phyloP scores from a whole-genome alignment of 1,139 yeast species.

The Magnusiomyces magnusii region DNA sequence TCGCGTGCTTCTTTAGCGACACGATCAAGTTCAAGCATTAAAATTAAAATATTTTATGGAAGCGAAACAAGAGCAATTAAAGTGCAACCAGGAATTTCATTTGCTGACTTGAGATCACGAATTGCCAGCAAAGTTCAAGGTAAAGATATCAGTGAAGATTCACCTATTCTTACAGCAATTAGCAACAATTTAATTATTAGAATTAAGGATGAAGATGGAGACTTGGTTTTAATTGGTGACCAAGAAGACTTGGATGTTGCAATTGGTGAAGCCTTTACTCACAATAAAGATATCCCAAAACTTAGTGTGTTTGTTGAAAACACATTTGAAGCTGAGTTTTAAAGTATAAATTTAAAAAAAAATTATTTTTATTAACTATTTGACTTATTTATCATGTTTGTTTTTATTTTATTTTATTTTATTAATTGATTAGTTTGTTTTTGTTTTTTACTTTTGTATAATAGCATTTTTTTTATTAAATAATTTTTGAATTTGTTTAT shows the following conservation, averaged over 20 bases:
- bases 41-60: conserved; percentile 13
- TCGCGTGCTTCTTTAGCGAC: background rate
- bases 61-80: conserved; percentile 14
- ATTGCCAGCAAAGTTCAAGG: conserved; percentile 10
- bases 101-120: conserved; percentile 6
- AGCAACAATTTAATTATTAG: conserved; percentile 2
- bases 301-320: conserved; percentile 1
- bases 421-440: too few relatives aligned
- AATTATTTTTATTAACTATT: too few relatives aligned
- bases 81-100: conserved; percentile 8
- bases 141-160: background rate
- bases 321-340: conserved; percentile 2
- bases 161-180: conserved; percentile 1
- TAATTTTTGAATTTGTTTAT: too few relatives aligned
- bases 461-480: too few relatives aligned
- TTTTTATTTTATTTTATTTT: too few relatives aligned
- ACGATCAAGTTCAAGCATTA: background rate
- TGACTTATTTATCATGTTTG: too few relatives aligned
- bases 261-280: conserved; percentile 1
- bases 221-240: conserved; percentile 12
- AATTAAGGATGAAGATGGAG: conserved; percentile 15
- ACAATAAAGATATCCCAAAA: background rate
- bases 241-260: conserved; percentile 15
- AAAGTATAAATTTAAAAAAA: background rate
- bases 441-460: too few relatives aligned